These are phyloP conservation scores for Spathaspora arborariae DNA, from an alignment of 805 yeast species.

Conservation along the genomic window DNA sequence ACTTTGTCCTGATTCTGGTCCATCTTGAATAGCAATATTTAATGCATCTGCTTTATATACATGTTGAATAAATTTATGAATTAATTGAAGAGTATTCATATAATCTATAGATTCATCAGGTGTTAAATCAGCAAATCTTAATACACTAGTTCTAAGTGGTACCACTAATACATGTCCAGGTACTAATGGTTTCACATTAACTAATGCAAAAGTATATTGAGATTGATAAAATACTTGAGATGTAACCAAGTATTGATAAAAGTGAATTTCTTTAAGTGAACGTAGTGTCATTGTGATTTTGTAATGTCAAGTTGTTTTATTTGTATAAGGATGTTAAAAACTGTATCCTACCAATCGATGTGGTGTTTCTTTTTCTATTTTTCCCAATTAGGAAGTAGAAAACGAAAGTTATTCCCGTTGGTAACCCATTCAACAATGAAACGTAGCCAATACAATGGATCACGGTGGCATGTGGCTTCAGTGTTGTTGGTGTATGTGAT, in stretches of 20 bases:
- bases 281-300: not conserved
- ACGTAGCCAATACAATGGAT: not conserved
- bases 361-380: not conserved
- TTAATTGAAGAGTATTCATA: slow-evolving; percentile 67
- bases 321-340: too few species aligned
- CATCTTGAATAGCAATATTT: slow-evolving; percentile 94
- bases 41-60: slow-evolving; percentile 76
- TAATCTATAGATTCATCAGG: slow-evolving; percentile 73
- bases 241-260: slow-evolving; percentile 52
- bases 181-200: slow-evolving; percentile 85
- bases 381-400: not conserved
- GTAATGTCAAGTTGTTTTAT: too few species aligned
- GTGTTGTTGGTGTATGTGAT: not conserved
- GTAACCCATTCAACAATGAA: not conserved
- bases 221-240: slow-evolving; percentile 59
- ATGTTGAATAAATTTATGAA: slow-evolving; percentile 63
- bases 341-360: too few species aligned
- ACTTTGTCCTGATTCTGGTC: slow-evolving; percentile 94
- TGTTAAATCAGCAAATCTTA: slow-evolving; percentile 65
- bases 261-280: slow-evolving; percentile 31
- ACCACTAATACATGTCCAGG: slow-evolving; percentile 93
- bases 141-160: slow-evolving; percentile 63
- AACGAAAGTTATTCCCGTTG: not conserved
- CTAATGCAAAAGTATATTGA: slow-evolving; percentile 73
- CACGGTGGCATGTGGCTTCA: not conserved